A percentile compares a stretch with the other conserved stretches of the same genome.
phyloP scores from a whole-genome alignment of 1,284 basidiomycete genomes.

The Cystobasidium pallidum region DNA sequence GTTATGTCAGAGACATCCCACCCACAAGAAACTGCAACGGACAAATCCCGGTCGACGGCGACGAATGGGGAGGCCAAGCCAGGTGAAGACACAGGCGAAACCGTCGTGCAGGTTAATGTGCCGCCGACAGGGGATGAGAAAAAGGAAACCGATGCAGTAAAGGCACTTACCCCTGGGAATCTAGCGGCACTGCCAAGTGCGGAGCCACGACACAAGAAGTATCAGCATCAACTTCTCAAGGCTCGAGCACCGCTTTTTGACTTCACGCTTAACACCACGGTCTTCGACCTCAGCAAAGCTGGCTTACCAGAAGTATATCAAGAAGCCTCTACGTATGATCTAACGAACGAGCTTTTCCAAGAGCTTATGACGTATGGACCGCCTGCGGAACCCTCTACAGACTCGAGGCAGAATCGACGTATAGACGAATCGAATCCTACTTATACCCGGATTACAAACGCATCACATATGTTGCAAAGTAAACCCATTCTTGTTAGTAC shows the following conservation, averaged over 20 bases:
- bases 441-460: constrained; percentile 60
- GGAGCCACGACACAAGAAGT: constrained; percentile 21
- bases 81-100: background rate
- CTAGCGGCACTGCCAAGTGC: background rate
- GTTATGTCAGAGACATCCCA: background rate
- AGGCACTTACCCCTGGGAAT: background rate
- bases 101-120: background rate
- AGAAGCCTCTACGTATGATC: constrained; percentile 37
- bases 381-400: constrained; percentile 53
- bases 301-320: constrained; percentile 25
- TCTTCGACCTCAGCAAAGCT: constrained; percentile 42
- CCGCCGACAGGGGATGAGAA: background rate
- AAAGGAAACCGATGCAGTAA: background rate
- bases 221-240: constrained; percentile 42
- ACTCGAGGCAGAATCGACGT: constrained; percentile 59
- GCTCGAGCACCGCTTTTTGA: constrained; percentile 51
- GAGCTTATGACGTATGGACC: constrained; percentile 60
- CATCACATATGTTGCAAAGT: constrained; percentile 62
- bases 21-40: constrained; percentile 4
- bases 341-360: constrained; percentile 57
- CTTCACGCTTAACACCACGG: constrained; percentile 43
- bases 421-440: constrained; percentile 60
- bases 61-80: constrained; percentile 27
- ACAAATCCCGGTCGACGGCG: background rate
- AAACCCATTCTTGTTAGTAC: constrained; percentile 63